A percentile compares a stretch with the other conserved stretches of the same genome.
Evolutionary conservation across 2,329 filamentous ascomycete species (phyloP).

Genomic region (Colletotrichum abscissum): DNA sequence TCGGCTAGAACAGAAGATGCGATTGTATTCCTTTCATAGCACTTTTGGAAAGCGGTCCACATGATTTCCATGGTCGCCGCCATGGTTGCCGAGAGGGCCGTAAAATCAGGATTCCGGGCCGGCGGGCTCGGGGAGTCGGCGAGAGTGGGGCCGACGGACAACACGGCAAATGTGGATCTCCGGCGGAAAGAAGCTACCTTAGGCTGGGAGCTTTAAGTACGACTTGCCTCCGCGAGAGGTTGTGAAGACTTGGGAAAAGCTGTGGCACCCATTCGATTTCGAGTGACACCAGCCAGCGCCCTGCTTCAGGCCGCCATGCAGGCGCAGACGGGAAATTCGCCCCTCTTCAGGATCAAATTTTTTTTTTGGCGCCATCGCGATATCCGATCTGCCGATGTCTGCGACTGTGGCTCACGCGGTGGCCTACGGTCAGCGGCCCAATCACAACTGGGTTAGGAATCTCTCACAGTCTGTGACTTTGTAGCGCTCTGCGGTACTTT

Average conservation of each 20-base stretch:
- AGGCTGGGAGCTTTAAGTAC: background rate
- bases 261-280: background rate
- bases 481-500: constrained; percentile 1
- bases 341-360: background rate
- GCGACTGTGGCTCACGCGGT: background rate
- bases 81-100: background rate
- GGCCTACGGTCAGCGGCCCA: background rate
- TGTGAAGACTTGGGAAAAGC: background rate
- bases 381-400: constrained; percentile 12
- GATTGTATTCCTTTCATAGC: background rate
- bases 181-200: too few species aligned
- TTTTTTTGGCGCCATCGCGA: constrained; percentile 7
- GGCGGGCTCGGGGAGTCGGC: background rate
- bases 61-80: background rate
- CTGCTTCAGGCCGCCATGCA: constrained; percentile 11
- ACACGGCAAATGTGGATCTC: background rate
- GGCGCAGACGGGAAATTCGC: background rate
- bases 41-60: background rate
- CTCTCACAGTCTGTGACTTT: background rate
- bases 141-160: background rate
- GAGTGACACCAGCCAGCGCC: background rate
- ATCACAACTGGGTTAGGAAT: constrained; percentile 3
- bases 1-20: background rate
- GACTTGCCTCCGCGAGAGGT: background rate
- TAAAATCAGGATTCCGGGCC: background rate